phyloP scores from a whole-genome alignment of 1,284 basidiomycete genomes.

The Termitomyces sp. region DNA sequence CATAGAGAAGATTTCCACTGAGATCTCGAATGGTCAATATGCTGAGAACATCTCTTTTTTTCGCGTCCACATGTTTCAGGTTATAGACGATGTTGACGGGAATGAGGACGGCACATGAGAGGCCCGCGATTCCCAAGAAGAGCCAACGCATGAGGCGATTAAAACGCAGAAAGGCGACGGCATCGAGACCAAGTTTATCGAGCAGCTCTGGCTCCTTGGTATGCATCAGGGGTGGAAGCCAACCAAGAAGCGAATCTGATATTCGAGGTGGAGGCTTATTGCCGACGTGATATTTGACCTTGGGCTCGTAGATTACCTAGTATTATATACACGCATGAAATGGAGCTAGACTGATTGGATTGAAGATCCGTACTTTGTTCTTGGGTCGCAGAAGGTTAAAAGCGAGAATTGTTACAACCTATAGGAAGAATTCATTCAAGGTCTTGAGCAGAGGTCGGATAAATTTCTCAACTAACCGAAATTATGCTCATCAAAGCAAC shows the following conservation, averaged over 20 bases:
- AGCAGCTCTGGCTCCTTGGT: conserved; percentile 86
- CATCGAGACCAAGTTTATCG: conserved; percentile 90
- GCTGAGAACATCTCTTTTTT: conserved; percentile 58
- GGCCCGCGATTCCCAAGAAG: conserved; percentile 63
- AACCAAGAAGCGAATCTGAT: conserved; percentile 78
- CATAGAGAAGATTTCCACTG: conserved; percentile 60
- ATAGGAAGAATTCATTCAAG: conserved; percentile 6
- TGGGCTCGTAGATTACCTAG: conserved; percentile 73
- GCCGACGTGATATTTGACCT: conserved; percentile 83
- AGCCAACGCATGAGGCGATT: conserved; percentile 81
- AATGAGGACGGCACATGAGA: conserved; percentile 74
- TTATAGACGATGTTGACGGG: conserved; percentile 73
- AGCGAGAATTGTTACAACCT: conserved; percentile 60
- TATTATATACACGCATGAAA: not conserved
- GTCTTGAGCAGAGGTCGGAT: not conserved
- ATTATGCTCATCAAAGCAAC: conserved; percentile 66
- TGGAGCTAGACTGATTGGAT: not conserved
- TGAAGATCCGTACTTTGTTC: conserved; percentile 55
- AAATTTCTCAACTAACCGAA: conserved; percentile 46
- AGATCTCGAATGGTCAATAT: conserved; percentile 81
- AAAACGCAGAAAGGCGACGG: conserved; percentile 90
- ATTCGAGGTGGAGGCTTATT: conserved; percentile 78
- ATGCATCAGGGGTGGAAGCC: conserved; percentile 83
- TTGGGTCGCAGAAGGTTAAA: conserved; percentile 78
- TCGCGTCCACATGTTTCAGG: conserved; percentile 48